These are phyloP conservation scores for Phytophthora megakarya DNA, from an alignment of 352 stramenopile species.

Conservation along the genomic window DNA sequence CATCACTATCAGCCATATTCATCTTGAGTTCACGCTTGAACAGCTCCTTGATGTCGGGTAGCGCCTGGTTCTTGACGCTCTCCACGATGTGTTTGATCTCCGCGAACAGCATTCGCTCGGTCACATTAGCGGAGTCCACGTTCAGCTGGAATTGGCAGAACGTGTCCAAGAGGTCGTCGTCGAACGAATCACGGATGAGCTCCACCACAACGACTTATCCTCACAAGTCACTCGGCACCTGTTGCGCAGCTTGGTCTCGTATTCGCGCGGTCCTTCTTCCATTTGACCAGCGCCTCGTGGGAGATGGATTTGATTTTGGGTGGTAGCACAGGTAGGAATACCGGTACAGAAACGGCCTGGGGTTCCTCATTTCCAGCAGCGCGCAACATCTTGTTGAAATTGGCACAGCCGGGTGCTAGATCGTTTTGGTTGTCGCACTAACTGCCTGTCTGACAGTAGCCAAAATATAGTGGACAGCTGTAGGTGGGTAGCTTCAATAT, in stretches of 20 bases:
- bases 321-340: no score
- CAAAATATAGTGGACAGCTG: no score
- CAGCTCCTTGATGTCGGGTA: neutral
- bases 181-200: neutral
- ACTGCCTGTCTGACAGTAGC: no score
- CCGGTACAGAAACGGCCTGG: no score
- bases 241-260: neutral
- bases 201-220: neutral
- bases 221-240: neutral
- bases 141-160: neutral
- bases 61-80: neutral
- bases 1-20: neutral
- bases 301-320: conserved; percentile 6
- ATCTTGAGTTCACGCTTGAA: conserved; percentile 1
- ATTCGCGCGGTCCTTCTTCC: neutral
- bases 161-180: neutral
- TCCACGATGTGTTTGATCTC: neutral
- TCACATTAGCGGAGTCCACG: neutral
- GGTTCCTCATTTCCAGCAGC: no score
- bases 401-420: no score
- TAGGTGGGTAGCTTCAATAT: neutral
- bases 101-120: neutral
- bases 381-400: no score
- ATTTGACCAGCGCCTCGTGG: neutral
- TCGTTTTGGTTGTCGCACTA: no score